Conservation (phyloP, 2,329 filamentous ascomycete genomes). For the Sclerotiophoma versabilis region DNA sequence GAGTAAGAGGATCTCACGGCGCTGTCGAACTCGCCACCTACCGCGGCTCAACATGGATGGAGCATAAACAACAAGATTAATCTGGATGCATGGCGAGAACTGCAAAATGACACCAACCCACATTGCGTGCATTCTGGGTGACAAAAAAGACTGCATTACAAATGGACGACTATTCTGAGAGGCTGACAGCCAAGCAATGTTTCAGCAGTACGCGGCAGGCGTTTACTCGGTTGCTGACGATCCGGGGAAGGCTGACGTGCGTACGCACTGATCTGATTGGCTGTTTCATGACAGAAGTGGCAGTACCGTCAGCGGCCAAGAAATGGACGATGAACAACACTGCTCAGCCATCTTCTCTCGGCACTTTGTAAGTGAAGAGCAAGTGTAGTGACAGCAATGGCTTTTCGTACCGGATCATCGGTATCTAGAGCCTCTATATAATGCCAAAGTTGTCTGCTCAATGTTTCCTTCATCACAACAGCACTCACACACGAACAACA, state of each 20-base stretch:
- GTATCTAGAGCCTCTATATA: background rate
- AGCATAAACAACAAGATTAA: background rate
- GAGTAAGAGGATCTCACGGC: background rate
- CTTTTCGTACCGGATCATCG: background rate
- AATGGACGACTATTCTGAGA: constrained; percentile 10
- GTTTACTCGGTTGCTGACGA: constrained; percentile 13
- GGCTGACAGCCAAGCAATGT: constrained; percentile 1
- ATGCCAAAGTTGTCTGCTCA: background rate
- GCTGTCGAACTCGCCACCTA: background rate
- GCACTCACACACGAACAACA: background rate
- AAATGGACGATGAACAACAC: background rate
- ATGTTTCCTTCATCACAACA: background rate
- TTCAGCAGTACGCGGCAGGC: background rate
- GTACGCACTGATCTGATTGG: background rate
- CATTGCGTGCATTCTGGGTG: background rate
- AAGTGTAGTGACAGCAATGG: background rate
- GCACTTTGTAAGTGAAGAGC: background rate
- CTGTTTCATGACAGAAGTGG: background rate
- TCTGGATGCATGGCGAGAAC: background rate
- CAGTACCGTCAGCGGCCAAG: constrained; percentile 8
- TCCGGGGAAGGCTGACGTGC: constrained; percentile 5
- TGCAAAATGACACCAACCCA: background rate
- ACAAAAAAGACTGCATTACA: background rate
- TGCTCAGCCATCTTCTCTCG: constrained; percentile 3
- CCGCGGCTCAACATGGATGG: background rate